These are phyloP conservation scores for Paecilomyces sp. DNA, from an alignment of 2,329 filamentous ascomycete genomes.

Conservation along the genomic window DNA sequence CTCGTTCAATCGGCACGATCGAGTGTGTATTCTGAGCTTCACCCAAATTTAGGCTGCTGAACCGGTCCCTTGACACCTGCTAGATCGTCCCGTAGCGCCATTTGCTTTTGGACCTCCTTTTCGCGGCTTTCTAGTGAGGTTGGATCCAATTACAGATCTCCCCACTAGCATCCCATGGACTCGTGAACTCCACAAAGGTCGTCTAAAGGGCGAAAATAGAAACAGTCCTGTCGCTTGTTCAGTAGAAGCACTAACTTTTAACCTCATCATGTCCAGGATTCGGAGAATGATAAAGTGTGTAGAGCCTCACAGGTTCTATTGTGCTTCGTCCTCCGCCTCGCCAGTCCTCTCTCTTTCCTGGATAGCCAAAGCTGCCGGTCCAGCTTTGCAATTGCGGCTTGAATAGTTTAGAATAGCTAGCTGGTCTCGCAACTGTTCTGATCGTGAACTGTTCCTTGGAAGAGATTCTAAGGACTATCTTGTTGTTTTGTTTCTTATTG, in stretches of 20 bases:
- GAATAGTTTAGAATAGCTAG: conserved; percentile 11
- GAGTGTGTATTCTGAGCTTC: background rate
- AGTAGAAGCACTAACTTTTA: conserved; percentile 7
- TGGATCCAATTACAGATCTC: background rate
- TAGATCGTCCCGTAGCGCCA: conserved; percentile 3
- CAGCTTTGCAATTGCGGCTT: conserved; percentile 30
- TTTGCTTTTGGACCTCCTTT: conserved; percentile 6
- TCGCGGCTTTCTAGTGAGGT: background rate
- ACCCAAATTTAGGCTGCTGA: conserved; percentile 8
- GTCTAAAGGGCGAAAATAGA: conserved; percentile 13
- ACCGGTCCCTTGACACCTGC: conserved; percentile 1
- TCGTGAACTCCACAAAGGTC: conserved; percentile 1
- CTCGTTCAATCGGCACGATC: background rate
- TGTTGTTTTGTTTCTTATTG: conserved; percentile 1
- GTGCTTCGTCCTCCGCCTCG: conserved; percentile 3
- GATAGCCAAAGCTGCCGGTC: conserved; percentile 34
- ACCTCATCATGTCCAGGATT: conserved; percentile 9
- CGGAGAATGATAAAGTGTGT: conserved; percentile 7
- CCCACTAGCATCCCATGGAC: conserved; percentile 7
- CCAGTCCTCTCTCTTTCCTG: conserved; percentile 20
- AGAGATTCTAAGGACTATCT: conserved; percentile 1
- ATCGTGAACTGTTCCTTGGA: background rate
- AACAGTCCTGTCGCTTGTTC: conserved; percentile 7
- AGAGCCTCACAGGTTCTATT: conserved; percentile 1
- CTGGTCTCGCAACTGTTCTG: conserved; percentile 2